Base-by-base conservation (phyloP, 345 rosid species). In the Luvunga scandens region DNA sequence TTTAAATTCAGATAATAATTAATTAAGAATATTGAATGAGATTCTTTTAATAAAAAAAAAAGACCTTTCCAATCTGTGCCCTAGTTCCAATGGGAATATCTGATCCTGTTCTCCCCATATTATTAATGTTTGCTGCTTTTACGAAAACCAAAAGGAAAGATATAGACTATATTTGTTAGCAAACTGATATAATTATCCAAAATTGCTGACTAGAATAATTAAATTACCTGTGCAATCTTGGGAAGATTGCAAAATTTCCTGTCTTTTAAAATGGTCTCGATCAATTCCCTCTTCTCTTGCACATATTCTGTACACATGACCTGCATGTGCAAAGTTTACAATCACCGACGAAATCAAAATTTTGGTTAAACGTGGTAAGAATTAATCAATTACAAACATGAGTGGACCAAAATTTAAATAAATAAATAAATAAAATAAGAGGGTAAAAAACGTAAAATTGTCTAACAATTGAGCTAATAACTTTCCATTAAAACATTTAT, bases 271-370 rank as follows among this genome's bases (percentile, higher is more conserved):
- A 93, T 88, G 21, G 89, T 81, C 33, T 73, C 75, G 9, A 95
- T 77, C 88, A 95, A 70, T 38, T 93, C 97, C 82, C 78, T 88
- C 87, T 88, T 92, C 88, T 95, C 94, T 72, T 88, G 78, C 12
- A 85, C 85, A 77, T 83, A 84, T 60, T 93, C 96, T 6, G 88
- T 83, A 66, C 96, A 93, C 99, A 95, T 91, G 3, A 87, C 96
- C 98, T 95, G 82, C 64, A 42, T 19, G 33, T 30, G 28, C 19
- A 2, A 8, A 16, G 57, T 53, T 45, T 45, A 45, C 18, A 12
- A 13, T 45, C 5, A 45, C 18, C 13, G 50, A 13, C 5, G 45
- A 45, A 45, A 12, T 12, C 50, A 45, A 45, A 45, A 45, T 45
- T 45, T 45, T 12, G 16, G 50, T 45, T 45, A 5, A 45, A 45